phyloP scores from a whole-genome alignment of 2,329 filamentous ascomycete genomes.

The Orbilia ellipsospora region DNA sequence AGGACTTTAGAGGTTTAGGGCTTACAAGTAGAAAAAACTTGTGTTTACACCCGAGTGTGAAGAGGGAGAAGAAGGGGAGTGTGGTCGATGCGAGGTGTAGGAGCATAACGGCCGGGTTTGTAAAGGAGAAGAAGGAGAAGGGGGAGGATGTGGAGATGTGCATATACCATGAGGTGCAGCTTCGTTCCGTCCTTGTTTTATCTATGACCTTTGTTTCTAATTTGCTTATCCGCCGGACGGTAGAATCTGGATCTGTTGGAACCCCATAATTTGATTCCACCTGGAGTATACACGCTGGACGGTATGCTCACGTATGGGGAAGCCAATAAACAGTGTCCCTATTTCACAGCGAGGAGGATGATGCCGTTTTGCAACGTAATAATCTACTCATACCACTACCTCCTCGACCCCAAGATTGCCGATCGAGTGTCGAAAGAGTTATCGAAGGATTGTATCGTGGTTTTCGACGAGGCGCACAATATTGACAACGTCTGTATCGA shows the following conservation, averaged over 20 bases:
- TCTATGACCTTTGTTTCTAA: conserved; percentile 53
- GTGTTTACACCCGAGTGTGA: conserved; percentile 94
- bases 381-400: conserved; percentile 98
- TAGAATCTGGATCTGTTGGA: conserved; percentile 93
- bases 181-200: neutral
- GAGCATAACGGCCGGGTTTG: conserved; percentile 93
- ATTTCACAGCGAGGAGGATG: conserved; percentile 96
- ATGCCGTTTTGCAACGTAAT: conserved; percentile 99
- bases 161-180: conserved; percentile 86
- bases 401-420: conserved; percentile 97
- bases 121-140: conserved; percentile 95
- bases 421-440: conserved; percentile 94
- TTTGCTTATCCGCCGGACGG: conserved; percentile 27
- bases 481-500: conserved; percentile 99
- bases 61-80: conserved; percentile 91
- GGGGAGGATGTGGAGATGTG: conserved; percentile 95
- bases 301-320: conserved; percentile 89
- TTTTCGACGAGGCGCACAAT: conserved; percentile 98
- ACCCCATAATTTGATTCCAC: conserved; percentile 91
- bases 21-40: conserved; percentile 97
- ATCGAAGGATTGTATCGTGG: conserved; percentile 97
- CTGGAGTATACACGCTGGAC: conserved; percentile 95
- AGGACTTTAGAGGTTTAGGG: conserved; percentile 92
- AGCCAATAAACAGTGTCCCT: conserved; percentile 95
- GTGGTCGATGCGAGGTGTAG: conserved; percentile 96